Conservation (phyloP, 495 filamentous ascomycete species). For the Daldinia vernicosa region DNA sequence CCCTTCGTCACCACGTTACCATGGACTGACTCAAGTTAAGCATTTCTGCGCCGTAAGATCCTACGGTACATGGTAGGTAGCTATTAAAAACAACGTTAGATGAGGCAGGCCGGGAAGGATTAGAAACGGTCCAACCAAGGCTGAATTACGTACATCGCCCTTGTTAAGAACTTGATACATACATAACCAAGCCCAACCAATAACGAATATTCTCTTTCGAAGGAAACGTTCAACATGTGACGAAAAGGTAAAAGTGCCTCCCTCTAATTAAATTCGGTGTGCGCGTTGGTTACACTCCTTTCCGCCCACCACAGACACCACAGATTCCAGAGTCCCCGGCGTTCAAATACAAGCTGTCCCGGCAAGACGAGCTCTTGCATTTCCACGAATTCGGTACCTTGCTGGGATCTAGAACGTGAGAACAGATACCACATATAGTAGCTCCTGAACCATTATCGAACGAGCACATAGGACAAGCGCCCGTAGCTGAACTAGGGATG, state of each 20-base stretch:
- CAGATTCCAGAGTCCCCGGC: constrained; percentile 71
- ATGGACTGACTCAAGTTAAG: background rate
- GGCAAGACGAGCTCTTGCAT: constrained; percentile 64
- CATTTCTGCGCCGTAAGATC: background rate
- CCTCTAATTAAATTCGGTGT: background rate
- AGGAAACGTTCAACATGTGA: background rate
- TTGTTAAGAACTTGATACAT: background rate
- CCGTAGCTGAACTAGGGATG: constrained; percentile 7
- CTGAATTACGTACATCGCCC: constrained; percentile 5
- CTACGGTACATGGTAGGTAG: background rate
- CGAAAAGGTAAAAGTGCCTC: background rate
- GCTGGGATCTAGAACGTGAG: constrained; percentile 67
- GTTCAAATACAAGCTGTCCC: constrained; percentile 66
- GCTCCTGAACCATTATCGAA: constrained; percentile 61
- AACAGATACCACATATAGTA: constrained; percentile 69
- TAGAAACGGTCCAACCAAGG: constrained; percentile 4
- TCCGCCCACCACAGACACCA: constrained; percentile 68
- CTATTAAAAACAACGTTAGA: constrained; percentile 23
- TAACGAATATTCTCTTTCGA: background rate
- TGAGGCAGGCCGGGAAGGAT: constrained; percentile 9
- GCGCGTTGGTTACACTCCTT: background rate
- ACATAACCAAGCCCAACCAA: no score
- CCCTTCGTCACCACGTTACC: background rate
- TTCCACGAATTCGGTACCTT: constrained; percentile 65
- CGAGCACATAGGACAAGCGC: constrained; percentile 68